Conservation (phyloP, 345 rosid species). For the Aegle marmelos region DNA sequence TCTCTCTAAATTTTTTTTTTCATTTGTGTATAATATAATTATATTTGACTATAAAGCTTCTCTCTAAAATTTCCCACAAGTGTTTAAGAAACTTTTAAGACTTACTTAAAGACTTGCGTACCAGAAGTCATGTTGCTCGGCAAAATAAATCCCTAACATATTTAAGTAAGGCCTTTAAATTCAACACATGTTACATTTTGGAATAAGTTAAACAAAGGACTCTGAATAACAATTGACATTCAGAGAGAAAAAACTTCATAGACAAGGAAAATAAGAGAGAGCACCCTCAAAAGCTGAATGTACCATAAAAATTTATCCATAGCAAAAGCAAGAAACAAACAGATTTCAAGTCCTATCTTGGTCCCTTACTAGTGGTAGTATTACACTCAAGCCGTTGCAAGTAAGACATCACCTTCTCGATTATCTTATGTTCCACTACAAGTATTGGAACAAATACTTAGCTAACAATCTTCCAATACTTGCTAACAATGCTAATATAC, state of each 20-base stretch:
- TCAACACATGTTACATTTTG: neutral
- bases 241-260: neutral
- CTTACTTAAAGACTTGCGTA: too few species aligned
- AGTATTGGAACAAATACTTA: neutral
- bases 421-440: slow-evolving; percentile 13
- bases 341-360: neutral
- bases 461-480: neutral
- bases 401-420: slow-evolving; percentile 10
- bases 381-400: neutral
- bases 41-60: too few species aligned
- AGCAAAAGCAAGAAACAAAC: neutral
- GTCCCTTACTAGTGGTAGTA: neutral
- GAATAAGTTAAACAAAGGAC: neutral
- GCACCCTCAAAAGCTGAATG: too few species aligned
- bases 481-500: neutral
- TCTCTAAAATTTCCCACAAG: too few species aligned
- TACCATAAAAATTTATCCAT: neutral
- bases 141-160: too few species aligned
- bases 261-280: too few species aligned
- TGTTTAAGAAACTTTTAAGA: too few species aligned
- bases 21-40: too few species aligned
- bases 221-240: neutral
- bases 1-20: too few species aligned
- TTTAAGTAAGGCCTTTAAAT: neutral
- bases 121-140: too few species aligned